Evolutionary conservation across 2,329 filamentous ascomycete genomes (phyloP), one percentile per base, ranked within the genome.

Genomic region (Mycocentrospora acerina): DNA sequence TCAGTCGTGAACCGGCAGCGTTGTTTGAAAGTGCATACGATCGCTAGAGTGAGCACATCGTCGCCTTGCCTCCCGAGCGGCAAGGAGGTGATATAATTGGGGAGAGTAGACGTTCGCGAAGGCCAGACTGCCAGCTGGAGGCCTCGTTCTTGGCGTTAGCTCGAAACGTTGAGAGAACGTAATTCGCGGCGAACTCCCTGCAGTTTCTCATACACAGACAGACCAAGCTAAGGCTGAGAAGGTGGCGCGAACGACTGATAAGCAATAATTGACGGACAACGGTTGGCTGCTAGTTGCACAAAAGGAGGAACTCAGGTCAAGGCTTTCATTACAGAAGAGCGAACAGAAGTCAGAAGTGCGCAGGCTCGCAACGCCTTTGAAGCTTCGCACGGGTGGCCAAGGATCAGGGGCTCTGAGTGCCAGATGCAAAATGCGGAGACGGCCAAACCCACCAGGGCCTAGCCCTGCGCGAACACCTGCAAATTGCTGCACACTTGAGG

Each of bases 371-470:
- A 66, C 62, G 60, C 62, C 62, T 67, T 66, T 67, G 64, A 66
- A 62, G 64, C 60, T 65, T 60, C 54, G 53, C 58, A 61, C 57
- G 57, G 59, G 55, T 55, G 46, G 54, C 57, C 60, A 62, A 64
- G 60, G 62, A 57, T 66, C 60, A 66, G 62, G 64, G 64, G 64
- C 59, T 64, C 51, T 59, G 41, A 55, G 59, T 59, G 61, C 62
- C 59, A 61, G 59, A 62, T 61, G 60, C 58, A 49, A 57, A 67
- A 67, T 66, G 64, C 64, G 64, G 64, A 66, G 64, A 67, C 58
- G 56, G 53, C 62, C 59, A 66, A 52, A 45, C 62, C 59, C 50
- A 64, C 53, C 59, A 38, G 56, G 62, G 59, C 9, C 61, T 66
- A 66, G 62, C 45, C 55, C 53, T 64, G 55, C 51, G 58, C 61